Percentiles rank a stretch among this genome's conserved stretches.
These are phyloP conservation scores for Tolypocladium endophyticum DNA, from an alignment of 2,329 filamentous ascomycete genomes.

Conservation along the genomic window DNA sequence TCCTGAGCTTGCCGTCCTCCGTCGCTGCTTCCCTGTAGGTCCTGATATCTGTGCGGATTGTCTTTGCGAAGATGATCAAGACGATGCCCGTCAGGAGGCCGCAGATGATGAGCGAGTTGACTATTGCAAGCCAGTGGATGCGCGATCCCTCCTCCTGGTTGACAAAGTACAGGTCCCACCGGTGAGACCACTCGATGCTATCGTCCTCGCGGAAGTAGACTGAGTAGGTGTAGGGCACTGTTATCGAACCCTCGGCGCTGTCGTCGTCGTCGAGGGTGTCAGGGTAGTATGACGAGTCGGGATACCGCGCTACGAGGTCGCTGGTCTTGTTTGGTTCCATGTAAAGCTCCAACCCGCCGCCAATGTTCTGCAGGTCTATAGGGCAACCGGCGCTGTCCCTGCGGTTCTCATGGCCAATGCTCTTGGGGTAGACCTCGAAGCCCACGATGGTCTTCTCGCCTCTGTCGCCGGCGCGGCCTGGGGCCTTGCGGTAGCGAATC, in stretches of 20 bases:
- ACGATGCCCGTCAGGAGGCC: constrained; percentile 69
- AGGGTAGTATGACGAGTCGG: constrained; percentile 49
- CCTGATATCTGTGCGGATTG: constrained; percentile 70
- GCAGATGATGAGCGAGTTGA: constrained; percentile 79
- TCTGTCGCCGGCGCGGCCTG: constrained; percentile 55
- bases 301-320: constrained; percentile 33
- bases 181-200: constrained; percentile 67
- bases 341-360: constrained; percentile 57
- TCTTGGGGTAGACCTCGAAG: constrained; percentile 86
- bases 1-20: constrained; percentile 57
- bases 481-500: constrained; percentile 63
- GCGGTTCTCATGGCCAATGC: constrained; percentile 51
- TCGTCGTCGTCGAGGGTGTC: constrained; percentile 30
- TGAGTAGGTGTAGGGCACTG: constrained; percentile 78
- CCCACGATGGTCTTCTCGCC: constrained; percentile 75
- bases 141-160: constrained; percentile 73
- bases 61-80: constrained; percentile 70
- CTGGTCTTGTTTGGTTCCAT: constrained; percentile 53
- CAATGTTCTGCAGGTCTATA: constrained; percentile 49
- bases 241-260: constrained; percentile 55
- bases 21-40: constrained; percentile 53
- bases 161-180: constrained; percentile 85
- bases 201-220: constrained; percentile 82
- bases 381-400: constrained; percentile 59
- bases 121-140: constrained; percentile 80